Percentiles rank a stretch among this genome's conserved stretches.
Conservation (phyloP, 139 green algal species). For the Chlorella sp. region DNA sequence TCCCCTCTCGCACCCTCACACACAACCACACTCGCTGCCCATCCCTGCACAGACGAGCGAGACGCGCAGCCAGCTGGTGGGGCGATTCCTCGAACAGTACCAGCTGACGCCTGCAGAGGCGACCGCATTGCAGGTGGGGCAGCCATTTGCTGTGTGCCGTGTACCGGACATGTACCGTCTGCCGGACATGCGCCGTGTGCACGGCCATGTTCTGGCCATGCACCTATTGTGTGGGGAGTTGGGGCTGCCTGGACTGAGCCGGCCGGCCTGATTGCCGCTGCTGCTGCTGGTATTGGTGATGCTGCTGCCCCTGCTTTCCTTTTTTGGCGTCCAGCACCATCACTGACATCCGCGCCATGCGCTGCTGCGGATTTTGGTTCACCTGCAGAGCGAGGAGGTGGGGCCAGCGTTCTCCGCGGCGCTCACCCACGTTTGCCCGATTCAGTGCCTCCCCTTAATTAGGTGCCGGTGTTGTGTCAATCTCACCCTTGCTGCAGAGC, state of each 20-base stretch:
- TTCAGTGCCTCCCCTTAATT: no score
- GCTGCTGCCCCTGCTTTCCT: no score
- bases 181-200: background rate
- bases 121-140: conserved; percentile 42
- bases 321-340: no score
- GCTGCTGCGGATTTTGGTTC: no score
- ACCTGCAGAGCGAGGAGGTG: conserved; percentile 76
- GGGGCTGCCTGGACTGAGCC: no score
- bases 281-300: no score
- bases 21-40: background rate
- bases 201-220: background rate
- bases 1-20: no score
- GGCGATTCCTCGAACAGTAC: conserved; percentile 92
- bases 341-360: no score
- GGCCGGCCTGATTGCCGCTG: no score
- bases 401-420: conserved; percentile 87
- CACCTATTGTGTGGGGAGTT: background rate
- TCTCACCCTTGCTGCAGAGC: conserved; percentile 33
- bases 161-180: no score
- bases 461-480: no score
- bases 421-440: conserved; percentile 82
- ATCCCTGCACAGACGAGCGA: conserved; percentile 42
- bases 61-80: conserved; percentile 67
- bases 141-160: background rate
- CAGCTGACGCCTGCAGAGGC: conserved; percentile 88